Percentiles rank a stretch among this genome's conserved stretches.
These are phyloP conservation scores for Plantago coronopus DNA, from an alignment of 305 asterid species.

Conservation along the genomic window DNA sequence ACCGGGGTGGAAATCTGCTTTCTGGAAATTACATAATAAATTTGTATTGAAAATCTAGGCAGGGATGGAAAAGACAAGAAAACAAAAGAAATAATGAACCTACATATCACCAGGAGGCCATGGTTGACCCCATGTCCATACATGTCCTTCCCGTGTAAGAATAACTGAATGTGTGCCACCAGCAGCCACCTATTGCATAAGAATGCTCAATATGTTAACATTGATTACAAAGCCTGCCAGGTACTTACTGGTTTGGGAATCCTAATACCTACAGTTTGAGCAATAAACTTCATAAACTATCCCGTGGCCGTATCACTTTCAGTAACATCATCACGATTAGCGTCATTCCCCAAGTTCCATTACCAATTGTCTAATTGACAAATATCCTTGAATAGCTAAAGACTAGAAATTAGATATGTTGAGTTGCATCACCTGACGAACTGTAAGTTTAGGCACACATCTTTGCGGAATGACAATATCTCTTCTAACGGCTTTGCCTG, in stretches of 20 bases:
- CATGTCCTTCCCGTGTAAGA: conserved; percentile 90
- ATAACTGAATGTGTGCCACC: conserved; percentile 99
- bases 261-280: background rate
- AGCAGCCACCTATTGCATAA: conserved; percentile 82
- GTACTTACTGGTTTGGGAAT: background rate
- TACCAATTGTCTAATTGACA: background rate
- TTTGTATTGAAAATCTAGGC: conserved; percentile 15
- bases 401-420: conserved; percentile 8
- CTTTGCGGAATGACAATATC: conserved; percentile 89
- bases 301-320: conserved; percentile 9
- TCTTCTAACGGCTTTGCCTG: conserved; percentile 80
- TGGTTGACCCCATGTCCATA: conserved; percentile 99
- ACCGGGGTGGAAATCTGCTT: conserved; percentile 97
- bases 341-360: conserved; percentile 4
- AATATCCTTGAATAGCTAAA: background rate
- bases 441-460: conserved; percentile 85
- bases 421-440: conserved; percentile 71
- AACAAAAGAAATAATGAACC: conserved; percentile 7
- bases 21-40: conserved; percentile 38
- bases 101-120: conserved; percentile 99
- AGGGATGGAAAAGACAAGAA: conserved; percentile 13
- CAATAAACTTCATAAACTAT: background rate
- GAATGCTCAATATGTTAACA: conserved; percentile 19
- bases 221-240: conserved; percentile 14
- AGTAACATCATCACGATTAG: conserved; percentile 2